phyloP scores from a whole-genome alignment of 2,329 filamentous ascomycete genomes.

The Trichophaea hybrida region DNA sequence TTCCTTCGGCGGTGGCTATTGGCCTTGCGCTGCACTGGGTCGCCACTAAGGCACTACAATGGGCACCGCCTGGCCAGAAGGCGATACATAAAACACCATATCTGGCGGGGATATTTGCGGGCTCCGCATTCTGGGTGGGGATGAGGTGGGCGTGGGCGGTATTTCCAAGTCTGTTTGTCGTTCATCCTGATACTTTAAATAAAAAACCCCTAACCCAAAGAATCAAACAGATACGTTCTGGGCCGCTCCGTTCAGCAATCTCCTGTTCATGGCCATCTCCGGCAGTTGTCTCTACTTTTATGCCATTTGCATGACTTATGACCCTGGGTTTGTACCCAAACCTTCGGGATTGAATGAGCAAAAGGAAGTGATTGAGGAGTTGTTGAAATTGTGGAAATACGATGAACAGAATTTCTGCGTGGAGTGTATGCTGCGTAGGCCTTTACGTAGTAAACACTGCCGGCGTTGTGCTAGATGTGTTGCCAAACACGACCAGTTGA shows the following conservation, averaged over 20 bases:
- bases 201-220: conserved; percentile 1
- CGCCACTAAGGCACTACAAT: conserved; percentile 62
- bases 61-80: conserved; percentile 77
- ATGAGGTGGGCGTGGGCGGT: conserved; percentile 61
- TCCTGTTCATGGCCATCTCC: conserved; percentile 54
- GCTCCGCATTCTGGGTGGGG: conserved; percentile 65
- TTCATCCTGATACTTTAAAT: conserved; percentile 7
- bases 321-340: conserved; percentile 89
- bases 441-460: conserved; percentile 90
- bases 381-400: conserved; percentile 74
- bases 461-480: conserved; percentile 81
- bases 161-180: conserved; percentile 46
- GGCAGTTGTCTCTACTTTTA: conserved; percentile 73
- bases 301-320: conserved; percentile 64
- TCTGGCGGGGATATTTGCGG: conserved; percentile 85
- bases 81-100: conserved; percentile 86
- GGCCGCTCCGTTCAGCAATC: conserved; percentile 57
- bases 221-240: conserved; percentile 43
- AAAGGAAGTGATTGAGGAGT: conserved; percentile 73
- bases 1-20: conserved; percentile 55
- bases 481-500: conserved; percentile 91
- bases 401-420: conserved; percentile 92
- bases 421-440: conserved; percentile 84
- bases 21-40: conserved; percentile 61
- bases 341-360: conserved; percentile 78